phyloP scores from a whole-genome alignment of 1,139 yeast species.

The Candida tropicalis region DNA sequence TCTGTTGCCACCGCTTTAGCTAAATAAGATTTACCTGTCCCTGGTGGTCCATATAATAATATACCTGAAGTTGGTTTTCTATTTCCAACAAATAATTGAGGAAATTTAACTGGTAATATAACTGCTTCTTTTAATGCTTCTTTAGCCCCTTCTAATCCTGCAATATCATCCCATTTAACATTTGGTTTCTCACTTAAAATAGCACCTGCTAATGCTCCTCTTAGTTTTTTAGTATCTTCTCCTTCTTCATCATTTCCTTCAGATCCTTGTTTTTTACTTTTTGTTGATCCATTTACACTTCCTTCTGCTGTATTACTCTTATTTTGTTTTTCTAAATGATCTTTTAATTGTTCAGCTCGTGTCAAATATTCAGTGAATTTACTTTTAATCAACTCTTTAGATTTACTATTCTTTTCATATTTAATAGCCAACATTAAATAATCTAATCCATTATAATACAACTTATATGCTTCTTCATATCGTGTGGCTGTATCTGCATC shows the following conservation, averaged over 20 bases:
- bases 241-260: conserved; percentile 74
- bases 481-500: conserved; percentile 91
- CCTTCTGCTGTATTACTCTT: conserved; percentile 45
- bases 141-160: conserved; percentile 93
- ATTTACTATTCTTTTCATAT: conserved; percentile 88
- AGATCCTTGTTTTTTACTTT: conserved; percentile 54
- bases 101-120: conserved; percentile 66
- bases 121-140: conserved; percentile 98
- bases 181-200: conserved; percentile 91
- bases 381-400: conserved; percentile 85
- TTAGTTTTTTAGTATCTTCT: conserved; percentile 80
- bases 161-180: conserved; percentile 93
- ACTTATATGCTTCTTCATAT: conserved; percentile 92
- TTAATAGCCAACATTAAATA: conserved; percentile 94
- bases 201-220: conserved; percentile 93
- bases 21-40: conserved; percentile 95
- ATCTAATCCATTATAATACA: conserved; percentile 91
- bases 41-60: conserved; percentile 95
- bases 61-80: conserved; percentile 94
- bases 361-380: conserved; percentile 90
- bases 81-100: conserved; percentile 91
- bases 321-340: conserved; percentile 73
- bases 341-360: conserved; percentile 93
- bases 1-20: conserved; percentile 99
- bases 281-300: conserved; percentile 58